phyloP scores from a whole-genome alignment of 23 red algal species.

The Gracilaria vermiculophylla region DNA sequence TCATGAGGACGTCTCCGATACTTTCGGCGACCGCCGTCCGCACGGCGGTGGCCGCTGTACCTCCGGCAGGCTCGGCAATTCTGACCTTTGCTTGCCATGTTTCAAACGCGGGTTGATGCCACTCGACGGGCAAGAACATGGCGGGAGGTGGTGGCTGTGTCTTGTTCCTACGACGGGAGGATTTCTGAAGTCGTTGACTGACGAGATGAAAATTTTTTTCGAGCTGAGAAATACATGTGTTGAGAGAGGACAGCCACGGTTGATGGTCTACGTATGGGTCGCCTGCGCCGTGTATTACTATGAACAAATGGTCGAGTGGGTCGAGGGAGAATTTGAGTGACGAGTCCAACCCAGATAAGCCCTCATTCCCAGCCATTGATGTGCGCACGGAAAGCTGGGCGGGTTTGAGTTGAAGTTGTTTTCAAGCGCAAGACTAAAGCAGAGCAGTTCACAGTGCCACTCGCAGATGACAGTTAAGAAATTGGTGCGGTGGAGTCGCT shows the following conservation, averaged over 20 bases:
- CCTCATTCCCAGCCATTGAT: constrained; percentile 14
- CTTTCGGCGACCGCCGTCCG: constrained; percentile 38
- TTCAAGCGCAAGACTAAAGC: background rate
- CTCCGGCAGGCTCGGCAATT: constrained; percentile 18
- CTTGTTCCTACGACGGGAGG: constrained; percentile 10
- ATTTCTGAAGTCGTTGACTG: constrained; percentile 15
- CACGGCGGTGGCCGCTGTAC: background rate
- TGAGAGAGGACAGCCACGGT: constrained; percentile 44
- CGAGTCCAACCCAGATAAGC: constrained; percentile 31
- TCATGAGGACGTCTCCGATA: constrained; percentile 49
- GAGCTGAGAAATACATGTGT: constrained; percentile 4
- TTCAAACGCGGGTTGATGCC: constrained; percentile 54
- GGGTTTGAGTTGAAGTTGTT: background rate
- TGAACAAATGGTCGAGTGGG: constrained; percentile 43
- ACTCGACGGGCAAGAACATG: constrained; percentile 58
- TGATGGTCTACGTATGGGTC: constrained; percentile 59
- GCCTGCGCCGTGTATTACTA: constrained; percentile 39
- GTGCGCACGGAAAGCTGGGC: background rate
- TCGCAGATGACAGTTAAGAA: background rate
- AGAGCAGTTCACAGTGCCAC: background rate
- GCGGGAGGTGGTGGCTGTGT: background rate
- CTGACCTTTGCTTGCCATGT: constrained; percentile 45
- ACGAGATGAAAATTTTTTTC: constrained; percentile 30
- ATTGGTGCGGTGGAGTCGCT: too few relatives aligned
- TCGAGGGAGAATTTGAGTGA: constrained; percentile 33